Percentiles rank a stretch among this genome's conserved stretches.
Conservation (phyloP, 78 protist genomes). For the Goniomonas avonlea region DNA sequence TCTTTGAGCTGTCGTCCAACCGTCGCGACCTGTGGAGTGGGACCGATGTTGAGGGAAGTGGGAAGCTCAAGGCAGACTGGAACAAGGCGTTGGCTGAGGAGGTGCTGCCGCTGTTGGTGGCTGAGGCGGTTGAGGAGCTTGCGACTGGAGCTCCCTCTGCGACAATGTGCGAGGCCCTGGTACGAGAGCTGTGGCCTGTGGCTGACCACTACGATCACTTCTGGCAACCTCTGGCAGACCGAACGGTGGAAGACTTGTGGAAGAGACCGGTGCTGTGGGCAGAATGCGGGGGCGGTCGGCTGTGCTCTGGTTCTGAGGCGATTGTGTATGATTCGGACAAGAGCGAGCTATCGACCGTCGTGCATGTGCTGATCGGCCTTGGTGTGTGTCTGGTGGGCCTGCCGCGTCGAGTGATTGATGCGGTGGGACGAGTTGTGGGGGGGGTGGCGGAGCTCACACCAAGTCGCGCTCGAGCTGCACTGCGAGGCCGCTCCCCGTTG, state of each 20-base stretch:
- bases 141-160: too few species aligned
- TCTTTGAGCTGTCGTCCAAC: slow-evolving; percentile 32
- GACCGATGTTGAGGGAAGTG: slow-evolving; percentile 14
- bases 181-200: slow-evolving; percentile 10
- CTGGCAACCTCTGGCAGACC: too few species aligned
- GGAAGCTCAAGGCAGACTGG: slow-evolving; percentile 12
- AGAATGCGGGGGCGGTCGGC: neutral
- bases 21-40: slow-evolving; percentile 32
- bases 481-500: neutral
- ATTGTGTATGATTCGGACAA: too few species aligned
- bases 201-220: too few species aligned
- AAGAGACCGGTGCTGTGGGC: neutral
- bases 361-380: neutral
- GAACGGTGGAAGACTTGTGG: slow-evolving; percentile 8
- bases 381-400: too few species aligned
- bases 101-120: neutral
- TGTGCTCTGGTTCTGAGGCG: too few species aligned
- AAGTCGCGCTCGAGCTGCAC: neutral
- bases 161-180: too few species aligned
- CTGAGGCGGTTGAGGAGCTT: neutral
- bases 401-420: too few species aligned
- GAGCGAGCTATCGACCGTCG: too few species aligned
- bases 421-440: too few species aligned
- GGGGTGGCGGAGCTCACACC: neutral
- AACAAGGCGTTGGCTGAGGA: slow-evolving; percentile 17